phyloP scores from a whole-genome alignment of 1,284 basidiomycete species.

The Pseudozyma hubeiensis region DNA sequence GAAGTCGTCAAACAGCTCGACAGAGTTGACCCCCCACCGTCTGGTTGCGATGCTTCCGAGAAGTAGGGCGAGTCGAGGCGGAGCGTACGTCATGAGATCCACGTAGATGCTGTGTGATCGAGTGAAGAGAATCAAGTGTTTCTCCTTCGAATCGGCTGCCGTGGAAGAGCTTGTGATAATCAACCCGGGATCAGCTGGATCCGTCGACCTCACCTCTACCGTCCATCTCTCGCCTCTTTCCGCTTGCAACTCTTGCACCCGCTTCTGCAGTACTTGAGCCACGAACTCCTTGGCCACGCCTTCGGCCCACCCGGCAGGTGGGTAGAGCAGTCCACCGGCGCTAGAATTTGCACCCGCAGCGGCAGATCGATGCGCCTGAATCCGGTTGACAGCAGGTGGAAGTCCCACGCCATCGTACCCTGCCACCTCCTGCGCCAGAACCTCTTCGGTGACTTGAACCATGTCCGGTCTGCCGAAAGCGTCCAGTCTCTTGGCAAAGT shows the following conservation, averaged over 20 bases:
- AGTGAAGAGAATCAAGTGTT: slow-evolving; percentile 69
- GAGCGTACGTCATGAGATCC: slow-evolving; percentile 72
- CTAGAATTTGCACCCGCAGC: neutral
- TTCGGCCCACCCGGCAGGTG: slow-evolving; percentile 26
- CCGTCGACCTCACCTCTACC: slow-evolving; percentile 17
- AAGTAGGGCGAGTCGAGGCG: slow-evolving; percentile 70
- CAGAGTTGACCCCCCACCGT: slow-evolving; percentile 68
- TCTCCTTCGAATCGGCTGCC: neutral
- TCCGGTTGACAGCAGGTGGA: slow-evolving; percentile 42
- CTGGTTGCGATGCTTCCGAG: slow-evolving; percentile 60
- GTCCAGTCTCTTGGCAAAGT: slow-evolving; percentile 76
- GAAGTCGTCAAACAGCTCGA: slow-evolving; percentile 71
- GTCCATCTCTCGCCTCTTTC: slow-evolving; percentile 15
- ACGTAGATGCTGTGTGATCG: slow-evolving; percentile 74
- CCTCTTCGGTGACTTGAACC: slow-evolving; percentile 35
- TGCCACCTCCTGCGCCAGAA: too few relatives aligned
- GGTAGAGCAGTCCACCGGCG: slow-evolving; percentile 27
- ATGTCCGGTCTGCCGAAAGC: slow-evolving; percentile 77
- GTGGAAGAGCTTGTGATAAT: neutral
- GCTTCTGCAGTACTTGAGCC: neutral
- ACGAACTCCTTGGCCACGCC: slow-evolving; percentile 24
- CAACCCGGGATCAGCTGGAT: slow-evolving; percentile 29
- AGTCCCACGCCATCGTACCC: slow-evolving; percentile 31
- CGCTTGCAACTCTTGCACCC: slow-evolving; percentile 17
- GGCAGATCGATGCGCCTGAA: slow-evolving; percentile 35